Conservation (phyloP, 106 monocot species). For the Amphibolis antarctica region DNA sequence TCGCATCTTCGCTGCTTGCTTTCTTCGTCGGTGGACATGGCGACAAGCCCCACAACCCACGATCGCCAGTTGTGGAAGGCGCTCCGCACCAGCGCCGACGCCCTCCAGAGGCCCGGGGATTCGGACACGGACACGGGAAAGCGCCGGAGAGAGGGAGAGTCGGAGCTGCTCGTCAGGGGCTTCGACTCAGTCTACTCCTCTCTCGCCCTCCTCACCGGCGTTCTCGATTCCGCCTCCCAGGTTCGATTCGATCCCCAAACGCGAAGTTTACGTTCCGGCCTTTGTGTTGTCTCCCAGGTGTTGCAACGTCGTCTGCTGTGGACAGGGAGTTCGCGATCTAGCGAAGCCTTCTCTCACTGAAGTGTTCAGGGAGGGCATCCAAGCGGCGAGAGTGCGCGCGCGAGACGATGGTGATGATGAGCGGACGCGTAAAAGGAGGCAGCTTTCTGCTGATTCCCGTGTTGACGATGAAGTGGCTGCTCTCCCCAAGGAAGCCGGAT, state of each 20-base stretch:
- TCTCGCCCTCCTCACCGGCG: constrained; percentile 55
- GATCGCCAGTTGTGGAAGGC: constrained; percentile 52
- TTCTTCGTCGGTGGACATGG: neutral
- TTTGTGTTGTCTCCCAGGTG: neutral
- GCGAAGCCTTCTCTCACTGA: constrained; percentile 28
- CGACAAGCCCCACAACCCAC: constrained; percentile 46
- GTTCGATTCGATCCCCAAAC: constrained; percentile 12
- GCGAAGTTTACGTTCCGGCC: neutral
- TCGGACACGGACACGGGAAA: constrained; percentile 41
- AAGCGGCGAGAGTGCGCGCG: neutral
- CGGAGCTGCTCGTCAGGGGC: constrained; percentile 65
- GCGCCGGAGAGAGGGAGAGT: constrained; percentile 52
- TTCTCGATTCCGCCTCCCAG: constrained; percentile 48
- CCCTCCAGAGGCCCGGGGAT: constrained; percentile 39
- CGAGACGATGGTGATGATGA: constrained; percentile 9
- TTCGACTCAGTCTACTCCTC: constrained; percentile 82
- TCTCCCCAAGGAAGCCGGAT: no score
- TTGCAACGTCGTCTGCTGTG: neutral
- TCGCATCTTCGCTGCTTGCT: no score
- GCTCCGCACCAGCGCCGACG: constrained; percentile 48
- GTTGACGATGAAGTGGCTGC: neutral
- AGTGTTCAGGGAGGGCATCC: constrained; percentile 16
- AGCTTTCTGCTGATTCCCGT: neutral
- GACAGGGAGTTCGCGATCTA: constrained; percentile 43
- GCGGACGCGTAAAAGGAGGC: neutral